phyloP scores from a whole-genome alignment of 805 yeast species.

The Wickerhamiella occidentalis region DNA sequence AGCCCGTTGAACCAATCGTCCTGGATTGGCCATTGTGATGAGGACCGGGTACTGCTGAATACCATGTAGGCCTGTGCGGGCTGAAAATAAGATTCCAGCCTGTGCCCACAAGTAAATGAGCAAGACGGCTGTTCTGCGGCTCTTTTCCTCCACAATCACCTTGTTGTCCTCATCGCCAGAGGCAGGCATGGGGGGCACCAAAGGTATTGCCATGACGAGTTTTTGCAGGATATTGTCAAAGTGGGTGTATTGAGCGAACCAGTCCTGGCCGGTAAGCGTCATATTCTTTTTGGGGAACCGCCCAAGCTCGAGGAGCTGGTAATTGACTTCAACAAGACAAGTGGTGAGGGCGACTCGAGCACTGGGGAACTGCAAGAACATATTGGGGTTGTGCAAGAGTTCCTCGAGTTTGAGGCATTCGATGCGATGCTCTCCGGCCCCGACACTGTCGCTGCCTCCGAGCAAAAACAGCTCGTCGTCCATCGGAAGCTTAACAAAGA shows the following conservation, averaged over 20 bases:
- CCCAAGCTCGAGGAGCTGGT: conserved; percentile 15
- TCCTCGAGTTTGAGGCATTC: conserved; percentile 13
- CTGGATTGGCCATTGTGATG: conserved; percentile 15
- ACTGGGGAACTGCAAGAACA: conserved; percentile 12
- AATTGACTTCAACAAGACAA: conserved; percentile 13
- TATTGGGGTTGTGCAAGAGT: conserved; percentile 12
- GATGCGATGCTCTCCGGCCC: conserved; percentile 6
- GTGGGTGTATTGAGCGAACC: conserved; percentile 16
- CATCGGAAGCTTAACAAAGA: conserved; percentile 22
- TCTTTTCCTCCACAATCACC: conserved; percentile 10
- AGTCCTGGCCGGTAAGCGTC: conserved; percentile 13
- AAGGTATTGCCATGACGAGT: conserved; percentile 11
- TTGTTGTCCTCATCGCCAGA: conserved; percentile 7
- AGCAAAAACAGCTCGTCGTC: conserved; percentile 18
- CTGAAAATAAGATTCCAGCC: conserved; percentile 15
- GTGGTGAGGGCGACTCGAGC: conserved; percentile 13
- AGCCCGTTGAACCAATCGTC: conserved; percentile 17
- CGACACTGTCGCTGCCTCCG: conserved; percentile 6
- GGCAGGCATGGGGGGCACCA: conserved; percentile 13
- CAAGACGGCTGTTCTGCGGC: conserved; percentile 11
- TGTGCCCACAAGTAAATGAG: conserved; percentile 17
- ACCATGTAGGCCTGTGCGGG: conserved; percentile 15
- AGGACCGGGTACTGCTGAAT: conserved; percentile 15
- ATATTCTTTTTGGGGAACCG: conserved; percentile 15
- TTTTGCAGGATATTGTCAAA: conserved; percentile 14